Base-by-base conservation (phyloP, 768 basidiomycete genomes). In the Mycena latifolia region DNA sequence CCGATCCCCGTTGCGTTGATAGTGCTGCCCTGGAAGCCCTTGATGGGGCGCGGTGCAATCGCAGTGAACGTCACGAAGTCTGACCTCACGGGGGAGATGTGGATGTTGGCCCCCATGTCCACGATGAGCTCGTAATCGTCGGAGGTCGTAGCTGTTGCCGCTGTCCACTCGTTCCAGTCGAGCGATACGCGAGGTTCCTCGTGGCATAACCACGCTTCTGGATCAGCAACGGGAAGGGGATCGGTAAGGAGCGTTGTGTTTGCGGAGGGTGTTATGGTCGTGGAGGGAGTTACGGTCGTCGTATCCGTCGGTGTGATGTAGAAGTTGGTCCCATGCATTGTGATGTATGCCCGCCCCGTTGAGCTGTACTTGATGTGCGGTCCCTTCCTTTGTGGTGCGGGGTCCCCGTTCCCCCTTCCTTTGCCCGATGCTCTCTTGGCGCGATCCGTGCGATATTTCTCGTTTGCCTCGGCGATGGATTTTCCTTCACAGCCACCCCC, bases 1-100 rank as follows among this genome's bases (percentile, higher is more conserved):
- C 61, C 61, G 9, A 63, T 33, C 5, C 61, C 61, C 0, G 24
- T n/a, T 1, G 61, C 61, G 17, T 37, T 27, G 28, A 63, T 35
- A 1, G 54, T 6, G 28, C 57, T 59, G 3, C 57, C 57, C 18
- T 59, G 57, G 57, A 59, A 59, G 0, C 57, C 57, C 2, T 22
- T 25, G 9, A 59, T 59, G 31, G 31, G 31, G 31, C 11, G 31
- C 31, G 31, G 31, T 33, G 31, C 6, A 33, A 33, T 33, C 31
- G 5, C 31, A 5, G 5, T 17, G 35, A 59, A 59, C 2, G 46
- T 48, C 0, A 37, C 0, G 47, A 59, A 59, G 10, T 59, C 46
- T 1, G 46, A 24, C 8, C 57, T 22, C 18, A 17, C 24, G 0
- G 57, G 57, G 10, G 47, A 37, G 1, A 59, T 48, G 18, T 48